Evolutionary conservation across 2,329 filamentous ascomycete genomes (phyloP).

Genomic region (Xylariaceae sp.): DNA sequence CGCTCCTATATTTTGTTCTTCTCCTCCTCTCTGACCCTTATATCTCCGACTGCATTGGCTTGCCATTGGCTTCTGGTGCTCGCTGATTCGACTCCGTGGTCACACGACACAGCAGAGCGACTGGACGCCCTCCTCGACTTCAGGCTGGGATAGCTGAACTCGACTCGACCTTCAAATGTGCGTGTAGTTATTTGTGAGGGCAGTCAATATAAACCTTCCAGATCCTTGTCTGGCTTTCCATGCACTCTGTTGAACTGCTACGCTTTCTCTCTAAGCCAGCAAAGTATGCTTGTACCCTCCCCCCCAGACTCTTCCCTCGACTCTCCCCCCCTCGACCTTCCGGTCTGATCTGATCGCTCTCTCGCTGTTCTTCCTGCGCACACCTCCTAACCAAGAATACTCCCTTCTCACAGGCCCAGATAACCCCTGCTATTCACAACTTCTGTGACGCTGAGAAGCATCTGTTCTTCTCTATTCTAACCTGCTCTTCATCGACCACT

Average conservation of each 20-base stretch:
- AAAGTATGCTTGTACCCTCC: constrained; percentile 58
- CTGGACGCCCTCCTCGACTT: background rate
- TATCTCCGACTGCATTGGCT: background rate
- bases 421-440: constrained; percentile 46
- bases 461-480: constrained; percentile 1
- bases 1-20: background rate
- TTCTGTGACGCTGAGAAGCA: constrained; percentile 14
- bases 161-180: background rate
- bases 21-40: background rate
- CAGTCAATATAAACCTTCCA: constrained; percentile 24
- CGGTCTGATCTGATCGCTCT: background rate
- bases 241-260: constrained; percentile 86
- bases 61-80: background rate
- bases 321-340: background rate
- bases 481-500: constrained; percentile 17
- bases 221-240: constrained; percentile 51
- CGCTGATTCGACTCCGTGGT: constrained; percentile 8
- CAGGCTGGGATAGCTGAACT: background rate
- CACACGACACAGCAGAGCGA: constrained; percentile 20
- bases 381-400: constrained; percentile 2
- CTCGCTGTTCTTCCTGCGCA: background rate
- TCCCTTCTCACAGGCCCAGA: constrained; percentile 46
- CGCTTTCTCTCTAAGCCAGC: constrained; percentile 92
- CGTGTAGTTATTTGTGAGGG: constrained; percentile 11
- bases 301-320: constrained; percentile 5